These are phyloP conservation scores for Chrysoporthe deuterocubensis DNA, from an alignment of 2,329 filamentous ascomycete species.

Conservation along the genomic window DNA sequence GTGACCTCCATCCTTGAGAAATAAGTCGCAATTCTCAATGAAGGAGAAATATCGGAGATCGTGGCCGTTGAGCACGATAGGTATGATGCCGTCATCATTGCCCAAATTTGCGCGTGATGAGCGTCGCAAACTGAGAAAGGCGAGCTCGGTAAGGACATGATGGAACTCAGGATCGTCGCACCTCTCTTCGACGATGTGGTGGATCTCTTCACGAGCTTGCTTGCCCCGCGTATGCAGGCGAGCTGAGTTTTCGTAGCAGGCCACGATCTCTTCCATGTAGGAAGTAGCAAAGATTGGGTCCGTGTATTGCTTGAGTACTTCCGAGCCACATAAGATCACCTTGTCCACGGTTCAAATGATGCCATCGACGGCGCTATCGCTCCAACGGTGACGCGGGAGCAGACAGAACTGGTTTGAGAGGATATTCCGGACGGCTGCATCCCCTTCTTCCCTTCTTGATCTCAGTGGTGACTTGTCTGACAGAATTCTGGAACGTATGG, in stretches of 20 bases:
- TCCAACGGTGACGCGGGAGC: neutral
- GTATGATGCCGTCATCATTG: neutral
- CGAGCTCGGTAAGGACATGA: no score
- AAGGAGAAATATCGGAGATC: neutral
- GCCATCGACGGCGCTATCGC: neutral
- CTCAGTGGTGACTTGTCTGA: neutral
- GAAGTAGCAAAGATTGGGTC: no score
- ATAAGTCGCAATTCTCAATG: neutral
- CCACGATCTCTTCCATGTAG: no score
- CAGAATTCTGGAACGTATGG: neutral
- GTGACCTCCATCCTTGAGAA: neutral
- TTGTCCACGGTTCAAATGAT: neutral
- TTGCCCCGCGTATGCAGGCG: no score
- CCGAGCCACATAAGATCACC: slow-evolving; percentile 4
- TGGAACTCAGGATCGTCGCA: no score
- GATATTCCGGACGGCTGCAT: slow-evolving; percentile 1
- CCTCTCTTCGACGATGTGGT: no score
- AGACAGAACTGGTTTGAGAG: slow-evolving; percentile 4
- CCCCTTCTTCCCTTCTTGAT: neutral
- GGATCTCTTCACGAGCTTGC: no score
- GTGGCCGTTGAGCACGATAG: neutral
- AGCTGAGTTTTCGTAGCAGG: no score
- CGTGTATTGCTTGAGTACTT: neutral
- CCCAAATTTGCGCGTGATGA: neutral
- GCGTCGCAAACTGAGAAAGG: no score